Evolutionary conservation across 2,329 filamentous ascomycete species (phyloP), one percentile per base, ranked within the genome.

Genomic region (Myotisia sp.): DNA sequence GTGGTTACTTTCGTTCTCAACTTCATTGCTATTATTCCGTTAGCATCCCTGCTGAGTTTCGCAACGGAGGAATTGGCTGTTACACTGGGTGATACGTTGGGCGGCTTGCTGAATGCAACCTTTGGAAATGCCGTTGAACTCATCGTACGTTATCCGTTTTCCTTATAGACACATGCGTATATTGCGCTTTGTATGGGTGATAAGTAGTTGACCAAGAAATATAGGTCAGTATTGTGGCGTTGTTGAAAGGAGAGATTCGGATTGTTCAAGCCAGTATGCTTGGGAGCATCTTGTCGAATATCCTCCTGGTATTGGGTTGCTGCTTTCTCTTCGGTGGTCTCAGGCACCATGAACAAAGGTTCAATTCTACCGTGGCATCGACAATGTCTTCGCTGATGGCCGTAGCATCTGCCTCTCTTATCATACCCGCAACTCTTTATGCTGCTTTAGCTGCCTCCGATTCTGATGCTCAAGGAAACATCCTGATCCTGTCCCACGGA

Each of bases 181-280:
- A 84, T 84, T 53, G 78, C 79, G 18, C 83, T 79, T 0, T 84
- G 83, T 55, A 79, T 79, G 47, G 85, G 84, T 56, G 79, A 78
- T 43, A 84, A 18, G 22, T 19, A 26, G 13, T 27, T 30, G 6
- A 22, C 9, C 37, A 19, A 41, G 29, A 14, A 21, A 29, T 32
- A 33, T 51, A 87, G 81, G 82, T 92, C 53, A 92, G 83, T 55
- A 87, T 95, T 47, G 79, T 95, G 43, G 90, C 90, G 12, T 70
- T 98, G 29, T 74, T 67, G 44, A 75, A 90, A 47, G 74, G 76
- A 42, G 80, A 95, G 60, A 92, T 94, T 52, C 77, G 33, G 48
- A 86, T 95, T 44, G 87, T 95, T n/a, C 90, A 95, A 62, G 80
- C 87, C 13, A 92, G 84, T 43, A 95, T 95, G 86, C 75, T 95